Base-by-base conservation (phyloP, 1,139 yeast species). In the Yamadazyma mexicana region DNA sequence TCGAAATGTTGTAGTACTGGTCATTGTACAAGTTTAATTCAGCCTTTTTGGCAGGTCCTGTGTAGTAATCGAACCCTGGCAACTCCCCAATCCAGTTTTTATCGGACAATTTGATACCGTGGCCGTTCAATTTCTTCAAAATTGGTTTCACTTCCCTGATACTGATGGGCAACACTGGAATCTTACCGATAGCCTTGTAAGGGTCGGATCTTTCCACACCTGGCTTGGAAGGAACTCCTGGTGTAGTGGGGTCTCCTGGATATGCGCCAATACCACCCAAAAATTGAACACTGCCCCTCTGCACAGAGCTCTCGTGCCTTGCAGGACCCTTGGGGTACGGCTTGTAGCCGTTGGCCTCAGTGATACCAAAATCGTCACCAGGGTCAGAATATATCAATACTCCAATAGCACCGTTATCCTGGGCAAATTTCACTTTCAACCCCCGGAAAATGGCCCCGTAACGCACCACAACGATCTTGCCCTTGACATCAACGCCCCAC, bases 161-260 rank as follows among this genome's bases (percentile, higher is more conserved):
- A 9, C 74, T 66, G 34, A 72, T 67, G 5, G 77, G 76, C 40
- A 72, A 66, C 3, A 59, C 76, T 3, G 77, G 77, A 33, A 72
- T 84, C 41, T 51, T 60, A 2, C 74, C 74, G 42, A 67, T 72
- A 31, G 70, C 62, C 16, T 44, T 45, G 45, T 68, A 61, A 1
- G 77, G 77, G 37, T 69, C 75, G 40, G 61, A 45, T 40, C 77
- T 64, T 30, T 61, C 66, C n/a, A 55, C 72, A 17, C 71, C 81
- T 2, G 78, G 73, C 45, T 78, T 81, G 31, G 88, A 81, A 4
- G 94, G 81, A 52, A 79, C 81, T 0, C 92, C 92, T 16, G 95
- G 95, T 3, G 95, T 84, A 2, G 95, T 81, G 31, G 96, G 96
- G 56, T 89, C 96, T 36, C 96, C 96, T 1, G 96, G 95, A 33